Base-by-base conservation (phyloP, 1,284 basidiomycete genomes). In the Gymnopus androsaceus region DNA sequence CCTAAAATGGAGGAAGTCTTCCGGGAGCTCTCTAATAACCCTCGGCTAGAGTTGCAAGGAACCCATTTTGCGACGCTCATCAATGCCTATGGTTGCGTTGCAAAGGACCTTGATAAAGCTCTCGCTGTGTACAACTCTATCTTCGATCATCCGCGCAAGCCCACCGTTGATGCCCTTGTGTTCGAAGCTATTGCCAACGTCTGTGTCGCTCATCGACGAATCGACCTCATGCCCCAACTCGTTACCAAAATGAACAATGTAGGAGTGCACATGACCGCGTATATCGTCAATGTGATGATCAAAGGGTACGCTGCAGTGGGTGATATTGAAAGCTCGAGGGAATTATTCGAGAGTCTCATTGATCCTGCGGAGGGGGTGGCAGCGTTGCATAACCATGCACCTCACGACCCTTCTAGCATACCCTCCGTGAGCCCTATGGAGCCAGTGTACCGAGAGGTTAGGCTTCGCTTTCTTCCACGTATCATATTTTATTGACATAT, bases 101-200 rank as follows among this genome's bases (percentile, higher is more conserved):
- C 81, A 46, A 88, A 88, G 67, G 83, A 98, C 69, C 76, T 95
- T 33, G 80, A 88, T 61, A 85, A 84, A 59, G 94, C 96, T 0
- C 76, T 94, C 33, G 71, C 78, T 5, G 74, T 90, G 19, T 99
- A 98, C 69, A 83, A 96, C 46, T 84, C 87, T 8, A 92, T 98
- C 66, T 63, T 77, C 14, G 69, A 67, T 1, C 79, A 82, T 63
- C 72, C 84, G 56, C 74, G 80, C 33, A 76, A 75, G 19, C 61
- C 60, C 25, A 56, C 56, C 1, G 64, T 74, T 4, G 95, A 99
- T 63, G 91, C 94, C 0, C 86, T 98, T 36, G 82, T 89, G 19
- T 98, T 91, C 75, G 96, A 99, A 71, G 87, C 95, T 0, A 76
- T 98, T 59, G 83, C 99, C 74, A 94, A 93, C 66, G 92, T 92